phyloP scores from a whole-genome alignment of 202 grass and related monocot genomes.

The Musa balbisiana region DNA sequence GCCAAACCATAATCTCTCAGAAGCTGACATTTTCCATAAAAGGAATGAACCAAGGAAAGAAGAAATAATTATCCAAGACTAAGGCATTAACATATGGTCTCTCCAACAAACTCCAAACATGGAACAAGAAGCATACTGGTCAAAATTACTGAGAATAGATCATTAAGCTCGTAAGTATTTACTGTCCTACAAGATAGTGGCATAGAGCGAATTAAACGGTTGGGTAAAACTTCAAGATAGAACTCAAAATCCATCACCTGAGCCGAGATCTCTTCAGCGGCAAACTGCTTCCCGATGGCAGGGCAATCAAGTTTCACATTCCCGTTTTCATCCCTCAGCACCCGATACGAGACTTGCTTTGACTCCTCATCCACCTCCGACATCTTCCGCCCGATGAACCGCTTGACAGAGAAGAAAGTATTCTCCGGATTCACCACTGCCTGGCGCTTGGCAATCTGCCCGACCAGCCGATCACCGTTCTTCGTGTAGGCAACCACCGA shows the following conservation, averaged over 20 bases:
- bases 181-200: no score
- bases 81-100: no score
- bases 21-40: no score
- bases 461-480: conserved; percentile 49
- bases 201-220: background rate
- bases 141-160: background rate
- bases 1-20: background rate
- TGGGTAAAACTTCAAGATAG: background rate
- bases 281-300: conserved; percentile 64
- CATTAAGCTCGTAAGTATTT: no score
- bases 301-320: conserved; percentile 69
- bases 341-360: conserved; percentile 64
- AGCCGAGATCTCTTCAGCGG: conserved; percentile 61
- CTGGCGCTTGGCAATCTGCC: conserved; percentile 80
- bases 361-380: conserved; percentile 67
- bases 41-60: no score
- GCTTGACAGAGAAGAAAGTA: conserved; percentile 73
- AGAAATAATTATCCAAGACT: no score
- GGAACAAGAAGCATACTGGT: no score
- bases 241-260: conserved; percentile 30
- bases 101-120: no score
- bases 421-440: conserved; percentile 75
- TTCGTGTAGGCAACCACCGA: conserved; percentile 79
- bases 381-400: conserved; percentile 77
- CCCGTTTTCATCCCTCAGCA: conserved; percentile 56